Percentiles rank a stretch among this genome's conserved stretches.
phyloP scores from a whole-genome alignment of 495 filamentous ascomycete genomes.

The Penicillium pancosmium region DNA sequence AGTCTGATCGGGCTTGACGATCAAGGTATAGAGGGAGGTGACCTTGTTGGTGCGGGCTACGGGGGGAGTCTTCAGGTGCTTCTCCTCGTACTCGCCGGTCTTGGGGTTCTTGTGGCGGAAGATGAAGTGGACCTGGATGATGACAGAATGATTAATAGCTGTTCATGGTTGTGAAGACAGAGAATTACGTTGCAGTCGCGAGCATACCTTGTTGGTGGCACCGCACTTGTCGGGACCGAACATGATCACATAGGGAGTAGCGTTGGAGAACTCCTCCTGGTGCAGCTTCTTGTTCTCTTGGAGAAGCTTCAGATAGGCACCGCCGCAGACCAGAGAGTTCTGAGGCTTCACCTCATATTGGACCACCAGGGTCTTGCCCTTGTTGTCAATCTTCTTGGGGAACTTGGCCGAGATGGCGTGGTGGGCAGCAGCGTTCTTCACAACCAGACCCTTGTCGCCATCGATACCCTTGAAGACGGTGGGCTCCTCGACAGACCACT shows the following conservation, averaged over 20 bases:
- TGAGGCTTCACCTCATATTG: slow-evolving; percentile 99
- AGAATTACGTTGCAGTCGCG: neutral
- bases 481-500: slow-evolving; percentile 97
- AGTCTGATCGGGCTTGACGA: slow-evolving; percentile 94
- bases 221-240: slow-evolving; percentile 99
- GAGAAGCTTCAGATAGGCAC: slow-evolving; percentile 98
- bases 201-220: slow-evolving; percentile 89
- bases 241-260: slow-evolving; percentile 98
- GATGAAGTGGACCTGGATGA: slow-evolving; percentile 89
- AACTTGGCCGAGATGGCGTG: slow-evolving; percentile 99
- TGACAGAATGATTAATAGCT: slow-evolving; percentile 7
- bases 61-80: slow-evolving; percentile 88
- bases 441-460: slow-evolving; percentile 93
- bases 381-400: slow-evolving; percentile 93
- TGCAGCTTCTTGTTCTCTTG: slow-evolving; percentile 97
- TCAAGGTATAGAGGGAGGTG: slow-evolving; percentile 91
- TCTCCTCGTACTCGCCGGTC: slow-evolving; percentile 99
- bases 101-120: slow-evolving; percentile 99
- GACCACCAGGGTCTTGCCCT: slow-evolving; percentile 93
- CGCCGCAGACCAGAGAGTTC: slow-evolving; percentile 96
- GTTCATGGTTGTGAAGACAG: neutral
- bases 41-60: slow-evolving; percentile 86
- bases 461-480: slow-evolving; percentile 89
- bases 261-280: slow-evolving; percentile 96
- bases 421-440: slow-evolving; percentile 96